phyloP scores from a whole-genome alignment of 495 filamentous ascomycete genomes.

The Penicillium paxilli region DNA sequence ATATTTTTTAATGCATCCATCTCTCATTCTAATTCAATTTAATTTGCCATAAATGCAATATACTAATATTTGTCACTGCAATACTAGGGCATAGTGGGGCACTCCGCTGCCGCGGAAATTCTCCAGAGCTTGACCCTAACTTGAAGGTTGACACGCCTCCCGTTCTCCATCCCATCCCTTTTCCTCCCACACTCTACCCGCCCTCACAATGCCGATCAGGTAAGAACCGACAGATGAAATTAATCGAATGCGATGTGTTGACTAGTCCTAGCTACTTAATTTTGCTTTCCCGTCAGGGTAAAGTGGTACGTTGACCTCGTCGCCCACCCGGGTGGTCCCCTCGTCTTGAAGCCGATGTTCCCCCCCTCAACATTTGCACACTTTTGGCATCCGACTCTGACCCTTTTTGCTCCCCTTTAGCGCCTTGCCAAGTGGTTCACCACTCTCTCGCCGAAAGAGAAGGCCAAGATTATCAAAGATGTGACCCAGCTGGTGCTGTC shows the following conservation, averaged over 20 bases:
- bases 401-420: constrained; percentile 54
- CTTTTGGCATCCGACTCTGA: constrained; percentile 13
- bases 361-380: constrained; percentile 6
- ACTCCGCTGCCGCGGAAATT: constrained; percentile 34
- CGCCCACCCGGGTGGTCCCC: constrained; percentile 36
- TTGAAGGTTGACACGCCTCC: constrained; percentile 13
- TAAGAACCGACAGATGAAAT: constrained; percentile 33
- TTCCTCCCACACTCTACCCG: constrained; percentile 4
- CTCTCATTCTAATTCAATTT: too few relatives aligned
- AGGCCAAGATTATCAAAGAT: constrained; percentile 99
- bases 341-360: constrained; percentile 25
- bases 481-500: constrained; percentile 97
- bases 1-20: too few relatives aligned
- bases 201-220: constrained; percentile 58
- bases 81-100: too few relatives aligned
- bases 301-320: constrained; percentile 73
- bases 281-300: constrained; percentile 94
- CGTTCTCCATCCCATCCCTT: constrained; percentile 22
- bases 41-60: too few relatives aligned
- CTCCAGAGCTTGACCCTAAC: constrained; percentile 37
- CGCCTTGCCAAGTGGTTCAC: constrained; percentile 99
- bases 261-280: constrained; percentile 80
- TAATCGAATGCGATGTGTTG: constrained; percentile 21
- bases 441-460: constrained; percentile 95
- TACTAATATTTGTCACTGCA: too few relatives aligned